phyloP scores from a whole-genome alignment of 108 stramenopile species.

The Pseudonitzschia multiseries region DNA sequence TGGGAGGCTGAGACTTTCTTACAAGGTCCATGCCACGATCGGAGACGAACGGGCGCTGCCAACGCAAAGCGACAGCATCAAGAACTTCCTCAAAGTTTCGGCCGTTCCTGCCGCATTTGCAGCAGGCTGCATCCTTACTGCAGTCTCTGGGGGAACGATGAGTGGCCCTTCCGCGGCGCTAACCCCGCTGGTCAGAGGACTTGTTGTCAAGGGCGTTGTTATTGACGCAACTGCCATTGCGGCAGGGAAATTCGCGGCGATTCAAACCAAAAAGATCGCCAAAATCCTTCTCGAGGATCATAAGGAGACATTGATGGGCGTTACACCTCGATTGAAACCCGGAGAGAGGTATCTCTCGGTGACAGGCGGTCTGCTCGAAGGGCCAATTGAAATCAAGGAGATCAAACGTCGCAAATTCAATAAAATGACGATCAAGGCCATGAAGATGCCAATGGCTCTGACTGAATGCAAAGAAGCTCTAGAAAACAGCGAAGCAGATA shows the following conservation, averaged over 20 bases:
- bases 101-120: slow-evolving; percentile 53
- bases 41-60: slow-evolving; percentile 45
- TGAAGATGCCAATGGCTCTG: not conserved
- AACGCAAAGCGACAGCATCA: slow-evolving; percentile 30
- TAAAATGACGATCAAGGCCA: not conserved
- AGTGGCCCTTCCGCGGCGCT: slow-evolving; percentile 48
- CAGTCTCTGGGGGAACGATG: slow-evolving; percentile 41
- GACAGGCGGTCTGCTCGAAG: slow-evolving; percentile 43
- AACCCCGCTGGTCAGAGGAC: slow-evolving; percentile 43
- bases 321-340: slow-evolving; percentile 31
- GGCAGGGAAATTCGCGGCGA: slow-evolving; percentile 41
- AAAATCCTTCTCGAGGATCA: slow-evolving; percentile 34
- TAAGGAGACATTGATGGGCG: slow-evolving; percentile 39
- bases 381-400: slow-evolving; percentile 34
- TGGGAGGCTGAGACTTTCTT: slow-evolving; percentile 23
- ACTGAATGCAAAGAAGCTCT: not conserved
- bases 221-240: slow-evolving; percentile 51
- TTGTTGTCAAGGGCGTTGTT: slow-evolving; percentile 51
- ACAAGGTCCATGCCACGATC: slow-evolving; percentile 44
- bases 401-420: not conserved
- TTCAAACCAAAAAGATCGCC: slow-evolving; percentile 33
- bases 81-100: slow-evolving; percentile 34
- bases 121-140: slow-evolving; percentile 34
- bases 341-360: slow-evolving; percentile 36
- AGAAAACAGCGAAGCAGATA: too few relatives aligned